Percentiles rank a stretch among this genome's conserved stretches.
phyloP scores from a whole-genome alignment of 768 basidiomycete species.

The Gymnopilus dilepis region DNA sequence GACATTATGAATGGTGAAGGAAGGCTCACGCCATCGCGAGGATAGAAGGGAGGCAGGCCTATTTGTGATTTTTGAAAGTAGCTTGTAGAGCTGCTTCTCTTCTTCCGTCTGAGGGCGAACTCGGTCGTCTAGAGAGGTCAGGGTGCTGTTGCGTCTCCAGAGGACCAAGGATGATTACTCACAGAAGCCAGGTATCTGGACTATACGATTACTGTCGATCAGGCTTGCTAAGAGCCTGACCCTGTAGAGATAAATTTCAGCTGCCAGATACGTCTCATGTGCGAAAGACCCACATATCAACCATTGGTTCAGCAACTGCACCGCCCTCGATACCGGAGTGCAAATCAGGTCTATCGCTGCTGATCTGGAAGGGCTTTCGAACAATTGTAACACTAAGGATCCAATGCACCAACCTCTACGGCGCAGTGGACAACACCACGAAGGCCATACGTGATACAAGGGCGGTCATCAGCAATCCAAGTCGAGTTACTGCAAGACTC shows the following conservation, averaged over 20 bases:
- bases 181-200: conserved; percentile 87
- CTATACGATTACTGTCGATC: conserved; percentile 57
- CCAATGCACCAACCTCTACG: conserved; percentile 55
- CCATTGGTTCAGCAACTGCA: conserved; percentile 85
- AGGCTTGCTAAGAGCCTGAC: conserved; percentile 79
- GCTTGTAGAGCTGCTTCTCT: conserved; percentile 71
- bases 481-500: conserved; percentile 77
- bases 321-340: conserved; percentile 98
- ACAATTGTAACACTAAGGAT: not conserved
- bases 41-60: conserved; percentile 70
- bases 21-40: conserved; percentile 89
- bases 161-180: conserved; percentile 33
- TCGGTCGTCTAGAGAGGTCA: conserved; percentile 60
- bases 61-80: conserved; percentile 71
- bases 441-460: conserved; percentile 94
- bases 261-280: not conserved
- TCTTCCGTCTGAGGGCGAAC: conserved; percentile 72
- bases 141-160: not conserved
- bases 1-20: conserved; percentile 87
- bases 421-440: conserved; percentile 92
- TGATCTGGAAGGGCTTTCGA: conserved; percentile 53
- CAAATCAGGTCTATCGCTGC: conserved; percentile 74
- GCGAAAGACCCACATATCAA: conserved; percentile 73
- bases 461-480: conserved; percentile 92
- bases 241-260: conserved; percentile 45